phyloP scores from a whole-genome alignment of 345 rosid genomes.

The Moricandia moricandioides region DNA sequence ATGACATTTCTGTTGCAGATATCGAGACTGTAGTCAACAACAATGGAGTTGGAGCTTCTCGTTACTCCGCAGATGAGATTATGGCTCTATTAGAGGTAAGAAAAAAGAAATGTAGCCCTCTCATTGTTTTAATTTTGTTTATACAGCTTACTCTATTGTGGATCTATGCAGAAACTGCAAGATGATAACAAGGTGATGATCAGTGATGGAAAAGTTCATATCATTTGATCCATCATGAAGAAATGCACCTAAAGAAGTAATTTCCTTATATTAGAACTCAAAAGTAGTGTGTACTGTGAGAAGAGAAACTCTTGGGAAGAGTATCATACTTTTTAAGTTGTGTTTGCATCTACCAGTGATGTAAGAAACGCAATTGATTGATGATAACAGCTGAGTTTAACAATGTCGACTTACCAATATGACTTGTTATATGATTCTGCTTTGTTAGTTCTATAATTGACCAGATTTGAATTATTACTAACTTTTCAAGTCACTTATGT shows the following conservation, averaged over 20 bases:
- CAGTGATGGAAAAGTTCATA: slow-evolving; percentile 66
- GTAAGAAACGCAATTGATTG: neutral
- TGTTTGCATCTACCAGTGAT: neutral
- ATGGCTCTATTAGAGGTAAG: slow-evolving; percentile 68
- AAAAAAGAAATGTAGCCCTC: neutral
- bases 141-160: slow-evolving; percentile 7
- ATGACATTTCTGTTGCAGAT: slow-evolving; percentile 64
- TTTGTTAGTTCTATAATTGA: too few species aligned
- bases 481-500: too few species aligned
- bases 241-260: neutral
- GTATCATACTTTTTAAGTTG: neutral
- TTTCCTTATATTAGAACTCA: neutral
- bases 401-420: too few species aligned
- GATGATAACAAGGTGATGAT: slow-evolving; percentile 93
- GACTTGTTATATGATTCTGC: too few species aligned
- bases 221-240: slow-evolving; percentile 43
- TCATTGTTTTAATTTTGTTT: neutral
- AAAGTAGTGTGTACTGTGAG: neutral
- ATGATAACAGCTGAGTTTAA: too few species aligned
- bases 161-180: slow-evolving; percentile 69
- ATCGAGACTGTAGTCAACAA: slow-evolving; percentile 62
- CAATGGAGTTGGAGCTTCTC: slow-evolving; percentile 45
- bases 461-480: too few species aligned
- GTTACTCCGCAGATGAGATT: slow-evolving; percentile 68
- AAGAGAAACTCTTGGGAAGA: neutral